phyloP scores from a whole-genome alignment of 148 eudicot genomes.

The Rhododendron mucronatum region DNA sequence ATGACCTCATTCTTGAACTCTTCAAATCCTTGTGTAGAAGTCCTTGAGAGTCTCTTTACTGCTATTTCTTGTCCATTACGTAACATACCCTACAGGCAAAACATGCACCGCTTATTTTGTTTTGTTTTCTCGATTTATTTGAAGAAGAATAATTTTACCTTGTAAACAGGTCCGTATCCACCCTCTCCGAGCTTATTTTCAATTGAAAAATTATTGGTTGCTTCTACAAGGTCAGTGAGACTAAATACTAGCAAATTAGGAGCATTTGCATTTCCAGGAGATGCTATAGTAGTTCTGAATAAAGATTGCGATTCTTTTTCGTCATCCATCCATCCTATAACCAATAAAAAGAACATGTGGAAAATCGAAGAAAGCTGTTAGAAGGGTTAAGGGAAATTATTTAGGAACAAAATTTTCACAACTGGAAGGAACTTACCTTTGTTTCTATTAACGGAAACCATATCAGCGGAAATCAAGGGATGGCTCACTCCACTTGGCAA shows the following conservation, averaged over 20 bases:
- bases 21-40: constrained; percentile 32
- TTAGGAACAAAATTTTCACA: background rate
- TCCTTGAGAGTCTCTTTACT: background rate
- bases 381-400: background rate
- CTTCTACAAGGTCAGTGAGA: constrained; percentile 22
- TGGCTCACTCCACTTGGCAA: no score
- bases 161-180: constrained; percentile 34
- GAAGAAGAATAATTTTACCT: background rate
- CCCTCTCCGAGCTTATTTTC: constrained; percentile 41
- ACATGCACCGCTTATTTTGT: background rate
- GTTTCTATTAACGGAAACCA: no score
- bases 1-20: constrained; percentile 17
- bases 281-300: background rate
- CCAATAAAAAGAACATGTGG: background rate
- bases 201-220: constrained; percentile 30
- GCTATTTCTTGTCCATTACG: constrained; percentile 32
- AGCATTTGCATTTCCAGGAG: background rate
- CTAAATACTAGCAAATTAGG: constrained; percentile 9
- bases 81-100: constrained; percentile 23
- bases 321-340: background rate
- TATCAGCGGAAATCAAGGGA: no score
- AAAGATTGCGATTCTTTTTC: background rate
- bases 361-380: background rate
- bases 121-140: background rate
- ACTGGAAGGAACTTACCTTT: background rate